Conservation (phyloP, 2,329 filamentous ascomycete species). For the Waltergamsia citrina region DNA sequence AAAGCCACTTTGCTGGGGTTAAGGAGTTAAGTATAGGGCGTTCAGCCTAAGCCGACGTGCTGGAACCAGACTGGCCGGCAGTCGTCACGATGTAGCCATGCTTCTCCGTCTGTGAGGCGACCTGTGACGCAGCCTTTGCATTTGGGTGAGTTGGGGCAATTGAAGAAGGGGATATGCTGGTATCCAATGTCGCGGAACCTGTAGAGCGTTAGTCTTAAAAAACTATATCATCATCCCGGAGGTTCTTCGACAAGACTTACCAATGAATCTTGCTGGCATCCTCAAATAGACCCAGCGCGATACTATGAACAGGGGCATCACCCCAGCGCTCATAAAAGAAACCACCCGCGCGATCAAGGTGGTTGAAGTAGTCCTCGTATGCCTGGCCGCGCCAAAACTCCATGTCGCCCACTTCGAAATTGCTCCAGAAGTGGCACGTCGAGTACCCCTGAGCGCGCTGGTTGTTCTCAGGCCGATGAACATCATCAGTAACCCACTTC, state of each 20-base stretch:
- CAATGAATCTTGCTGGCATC: conserved; percentile 88
- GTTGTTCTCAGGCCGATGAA: conserved; percentile 70
- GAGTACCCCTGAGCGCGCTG: conserved; percentile 82
- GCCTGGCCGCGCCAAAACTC: conserved; percentile 82
- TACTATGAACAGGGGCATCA: conserved; percentile 92
- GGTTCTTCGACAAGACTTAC: conserved; percentile 37
- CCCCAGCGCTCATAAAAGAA: conserved; percentile 99
- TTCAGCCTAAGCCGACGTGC: conserved; percentile 71
- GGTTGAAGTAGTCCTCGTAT: conserved; percentile 94
- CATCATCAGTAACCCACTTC: conserved; percentile 75
- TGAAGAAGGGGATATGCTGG: conserved; percentile 97
- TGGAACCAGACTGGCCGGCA: conserved; percentile 98
- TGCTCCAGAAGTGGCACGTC: conserved; percentile 98
- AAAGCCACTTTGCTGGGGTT: too few species aligned
- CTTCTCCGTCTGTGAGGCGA: conserved; percentile 79
- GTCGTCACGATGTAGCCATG: conserved; percentile 81
- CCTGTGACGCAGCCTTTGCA: conserved; percentile 83
- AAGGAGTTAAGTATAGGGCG: too few species aligned
- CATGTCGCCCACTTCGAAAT: conserved; percentile 94
- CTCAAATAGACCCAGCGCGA: conserved; percentile 86
- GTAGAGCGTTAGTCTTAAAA: conserved; percentile 4
- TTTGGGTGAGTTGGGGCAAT: conserved; percentile 94
- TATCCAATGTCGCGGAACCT: conserved; percentile 99
- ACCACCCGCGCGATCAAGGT: conserved; percentile 90
- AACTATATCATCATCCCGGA: not conserved